phyloP scores from a whole-genome alignment of 1,284 basidiomycete genomes.

The Apiotrichum gracile region DNA sequence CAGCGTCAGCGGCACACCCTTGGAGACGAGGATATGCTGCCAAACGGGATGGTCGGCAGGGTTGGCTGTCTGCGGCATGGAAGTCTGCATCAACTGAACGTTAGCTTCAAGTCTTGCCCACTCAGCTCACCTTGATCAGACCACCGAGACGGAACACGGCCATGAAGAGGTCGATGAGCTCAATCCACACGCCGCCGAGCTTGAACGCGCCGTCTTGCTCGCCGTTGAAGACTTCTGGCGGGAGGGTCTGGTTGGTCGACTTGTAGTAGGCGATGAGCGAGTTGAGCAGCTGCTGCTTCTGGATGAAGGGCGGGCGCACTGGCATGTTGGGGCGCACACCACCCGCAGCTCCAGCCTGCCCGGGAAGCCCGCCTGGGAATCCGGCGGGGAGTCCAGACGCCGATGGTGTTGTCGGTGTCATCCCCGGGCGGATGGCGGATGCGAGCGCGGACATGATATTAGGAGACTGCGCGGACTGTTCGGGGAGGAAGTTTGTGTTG shows the following conservation, averaged over 20 bases:
- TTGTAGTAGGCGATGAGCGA: constrained; percentile 29
- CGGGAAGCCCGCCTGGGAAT: not conserved
- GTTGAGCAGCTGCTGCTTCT: constrained; percentile 27
- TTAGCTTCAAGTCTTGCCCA: too few species aligned
- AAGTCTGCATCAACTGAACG: constrained; percentile 10
- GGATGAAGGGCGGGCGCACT: not conserved
- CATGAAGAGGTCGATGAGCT: constrained; percentile 36
- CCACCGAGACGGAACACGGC: constrained; percentile 30
- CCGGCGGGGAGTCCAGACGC: not conserved
- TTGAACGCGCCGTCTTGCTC: constrained; percentile 31
- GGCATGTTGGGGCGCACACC: not conserved
- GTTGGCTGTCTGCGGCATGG: constrained; percentile 6
- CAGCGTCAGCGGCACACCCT: constrained; percentile 28
- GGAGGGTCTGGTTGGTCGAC: constrained; percentile 20
- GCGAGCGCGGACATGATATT: constrained; percentile 2
- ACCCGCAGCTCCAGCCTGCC: not conserved
- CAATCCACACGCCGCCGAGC: constrained; percentile 34
- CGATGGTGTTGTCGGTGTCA: constrained; percentile 1
- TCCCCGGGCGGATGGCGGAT: not conserved
- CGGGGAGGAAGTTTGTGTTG: not conserved
- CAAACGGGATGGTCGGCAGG: constrained; percentile 26
- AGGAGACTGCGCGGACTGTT: constrained; percentile 2
- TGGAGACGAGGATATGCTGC: constrained; percentile 19
- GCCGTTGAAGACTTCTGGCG: constrained; percentile 35
- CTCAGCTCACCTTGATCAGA: constrained; percentile 15